These are phyloP conservation scores for Prunella vulgaris DNA, from an alignment of 257 asterid genomes.

Conservation along the genomic window DNA sequence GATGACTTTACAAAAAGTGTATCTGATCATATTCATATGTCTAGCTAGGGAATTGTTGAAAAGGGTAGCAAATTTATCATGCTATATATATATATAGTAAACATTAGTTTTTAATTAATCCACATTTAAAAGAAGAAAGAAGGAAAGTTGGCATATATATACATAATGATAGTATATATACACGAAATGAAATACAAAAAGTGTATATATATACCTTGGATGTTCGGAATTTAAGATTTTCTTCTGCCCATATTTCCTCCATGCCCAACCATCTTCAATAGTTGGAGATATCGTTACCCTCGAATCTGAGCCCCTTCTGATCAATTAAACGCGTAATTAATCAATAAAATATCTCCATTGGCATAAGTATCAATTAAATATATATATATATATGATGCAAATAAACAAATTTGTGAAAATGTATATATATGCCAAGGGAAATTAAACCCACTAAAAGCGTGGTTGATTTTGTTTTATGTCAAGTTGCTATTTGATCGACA, in stretches of 20 bases:
- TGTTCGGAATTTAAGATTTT: slow-evolving; percentile 35
- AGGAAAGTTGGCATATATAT: neutral
- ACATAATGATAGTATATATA: neutral
- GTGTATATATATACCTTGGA: slow-evolving; percentile 50
- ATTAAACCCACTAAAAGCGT: neutral
- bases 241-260: slow-evolving; percentile 95
- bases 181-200: neutral
- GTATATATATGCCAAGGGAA: no score
- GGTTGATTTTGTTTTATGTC: no score
- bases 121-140: neutral
- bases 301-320: slow-evolving; percentile 45
- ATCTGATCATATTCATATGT: no score
- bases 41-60: no score
- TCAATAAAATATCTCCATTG: no score
- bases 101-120: no score
- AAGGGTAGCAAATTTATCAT: neutral
- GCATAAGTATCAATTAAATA: no score
- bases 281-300: slow-evolving; percentile 24
- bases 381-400: neutral
- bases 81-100: no score
- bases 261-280: slow-evolving; percentile 53
- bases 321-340: neutral
- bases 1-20: no score
- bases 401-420: no score
- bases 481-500: neutral